Evolutionary conservation across 345 rosid species (phyloP), one percentile per base, ranked within the genome.

Genomic region (Gossypium turneri): DNA sequence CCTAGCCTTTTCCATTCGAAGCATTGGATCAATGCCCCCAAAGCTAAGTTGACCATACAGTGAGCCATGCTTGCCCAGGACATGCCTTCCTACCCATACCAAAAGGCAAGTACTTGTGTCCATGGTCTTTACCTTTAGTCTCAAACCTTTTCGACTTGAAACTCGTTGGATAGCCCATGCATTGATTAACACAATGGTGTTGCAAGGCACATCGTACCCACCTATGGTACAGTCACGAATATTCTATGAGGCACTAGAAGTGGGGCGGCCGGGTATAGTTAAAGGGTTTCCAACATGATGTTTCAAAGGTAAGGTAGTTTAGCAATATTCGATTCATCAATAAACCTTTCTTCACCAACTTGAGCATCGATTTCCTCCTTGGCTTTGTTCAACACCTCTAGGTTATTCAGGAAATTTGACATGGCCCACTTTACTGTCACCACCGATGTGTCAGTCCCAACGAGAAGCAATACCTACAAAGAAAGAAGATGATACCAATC

Each of bases 101-200:
- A 44, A 85, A 87, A 7, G 88, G 75, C 73, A 87, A 6, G 10
- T 81, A 43, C 76, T 82, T 89, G 1, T 48, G 51, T 13, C 67
- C 73, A 24, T 27, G 34, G 15, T 17, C 25, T 1, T 45, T 9
- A 24, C 64, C 83, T 3, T 65, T 79, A 10, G 20, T 80, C 48
- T 81, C 82, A 2, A 85, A 85, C 44, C 90, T 87, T 61, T 85
- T 87, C 0, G 93, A 89, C 67, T 83, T 79, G 55, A 89, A 89
- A 3, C 25, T 61, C 12, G 72, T 67, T 2, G 83, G 77, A 2
- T 89, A 12, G 88, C 89, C 89, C 90, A 89, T 2, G 57, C 82
- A 13, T 89, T 87, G 17, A 83, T 65, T 11, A 89, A 38, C 15
- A 89, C 15, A 0, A 79, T 75, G 0, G 88, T 83, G 16, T 78